phyloP scores from a whole-genome alignment of 2,329 filamentous ascomycete genomes.

The Paraphaeosphaeria minitans region DNA sequence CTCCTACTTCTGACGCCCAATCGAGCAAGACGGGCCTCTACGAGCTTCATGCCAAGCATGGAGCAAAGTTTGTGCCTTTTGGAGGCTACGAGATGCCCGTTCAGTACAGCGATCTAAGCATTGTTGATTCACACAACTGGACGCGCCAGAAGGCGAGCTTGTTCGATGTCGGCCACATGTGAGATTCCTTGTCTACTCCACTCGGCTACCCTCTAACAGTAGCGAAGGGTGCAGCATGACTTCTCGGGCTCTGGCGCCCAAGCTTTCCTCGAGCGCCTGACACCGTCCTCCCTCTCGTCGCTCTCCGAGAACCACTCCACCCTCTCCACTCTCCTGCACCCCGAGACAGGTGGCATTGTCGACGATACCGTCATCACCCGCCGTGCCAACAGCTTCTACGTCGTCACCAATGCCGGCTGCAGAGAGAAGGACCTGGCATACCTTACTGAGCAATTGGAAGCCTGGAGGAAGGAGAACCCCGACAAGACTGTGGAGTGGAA shows the following conservation, averaged over 20 bases:
- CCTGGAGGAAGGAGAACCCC: constrained; percentile 47
- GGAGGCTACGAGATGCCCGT: constrained; percentile 93
- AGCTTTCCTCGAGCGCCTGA: constrained; percentile 81
- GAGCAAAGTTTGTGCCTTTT: constrained; percentile 96
- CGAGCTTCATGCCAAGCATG: constrained; percentile 75
- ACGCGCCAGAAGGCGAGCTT: constrained; percentile 86
- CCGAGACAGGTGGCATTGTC: constrained; percentile 81
- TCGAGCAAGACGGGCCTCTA: constrained; percentile 73
- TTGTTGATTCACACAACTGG: constrained; percentile 86
- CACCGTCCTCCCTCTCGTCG: constrained; percentile 72
- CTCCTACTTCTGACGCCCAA: constrained; percentile 26
- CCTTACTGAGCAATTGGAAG: constrained; percentile 70
- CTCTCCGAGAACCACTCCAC: constrained; percentile 74
- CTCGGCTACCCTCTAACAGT: constrained; percentile 6
- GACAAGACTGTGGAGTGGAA: constrained; percentile 66
- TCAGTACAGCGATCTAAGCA: constrained; percentile 77
- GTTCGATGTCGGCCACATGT: constrained; percentile 98
- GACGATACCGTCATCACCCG: constrained; percentile 93
- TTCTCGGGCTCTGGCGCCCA: constrained; percentile 81
- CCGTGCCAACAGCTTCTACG: constrained; percentile 72
- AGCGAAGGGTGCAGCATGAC: constrained; percentile 73
- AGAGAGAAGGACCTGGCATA: constrained; percentile 86
- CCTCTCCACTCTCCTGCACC: constrained; percentile 80
- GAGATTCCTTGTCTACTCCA: constrained; percentile 45
- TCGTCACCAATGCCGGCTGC: constrained; percentile 94